Evolutionary conservation across 2,329 filamentous ascomycete genomes (phyloP).

Genomic region (Fusarium cicatricum): DNA sequence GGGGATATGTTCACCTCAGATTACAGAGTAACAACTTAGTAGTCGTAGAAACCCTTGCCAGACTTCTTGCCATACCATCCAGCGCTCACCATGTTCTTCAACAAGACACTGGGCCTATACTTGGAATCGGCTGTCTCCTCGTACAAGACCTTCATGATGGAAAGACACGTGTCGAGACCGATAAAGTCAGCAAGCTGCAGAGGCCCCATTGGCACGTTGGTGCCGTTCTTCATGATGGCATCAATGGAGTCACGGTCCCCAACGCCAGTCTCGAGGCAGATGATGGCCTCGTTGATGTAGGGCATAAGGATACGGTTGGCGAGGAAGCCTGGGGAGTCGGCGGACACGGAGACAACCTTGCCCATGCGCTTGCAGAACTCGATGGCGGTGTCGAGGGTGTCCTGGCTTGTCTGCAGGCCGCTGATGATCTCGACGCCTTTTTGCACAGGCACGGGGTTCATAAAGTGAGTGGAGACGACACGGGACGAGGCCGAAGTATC

Average conservation of each 20-base stretch:
- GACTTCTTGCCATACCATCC: constrained; percentile 98
- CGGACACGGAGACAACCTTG: constrained; percentile 87
- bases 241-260: constrained; percentile 93
- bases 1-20: not conserved
- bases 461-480: constrained; percentile 96
- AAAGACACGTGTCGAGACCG: constrained; percentile 91
- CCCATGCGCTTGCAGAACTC: constrained; percentile 92
- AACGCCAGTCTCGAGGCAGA: constrained; percentile 93
- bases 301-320: constrained; percentile 98
- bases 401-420: constrained; percentile 86
- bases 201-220: constrained; percentile 98
- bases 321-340: constrained; percentile 91
- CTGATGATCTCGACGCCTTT: constrained; percentile 98
- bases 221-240: constrained; percentile 98
- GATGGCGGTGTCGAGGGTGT: constrained; percentile 83
- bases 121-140: constrained; percentile 94
- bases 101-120: constrained; percentile 86
- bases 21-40: constrained; percentile 55
- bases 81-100: constrained; percentile 96
- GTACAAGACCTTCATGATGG: constrained; percentile 96
- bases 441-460: constrained; percentile 98
- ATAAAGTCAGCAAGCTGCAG: constrained; percentile 96
- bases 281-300: constrained; percentile 98
- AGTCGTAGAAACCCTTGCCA: constrained; percentile 95
- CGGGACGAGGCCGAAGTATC: constrained; percentile 84